Evolutionary conservation across 2,329 filamentous ascomycete genomes (phyloP), one percentile per base, ranked within the genome.

Genomic region (Penicillium sp.): DNA sequence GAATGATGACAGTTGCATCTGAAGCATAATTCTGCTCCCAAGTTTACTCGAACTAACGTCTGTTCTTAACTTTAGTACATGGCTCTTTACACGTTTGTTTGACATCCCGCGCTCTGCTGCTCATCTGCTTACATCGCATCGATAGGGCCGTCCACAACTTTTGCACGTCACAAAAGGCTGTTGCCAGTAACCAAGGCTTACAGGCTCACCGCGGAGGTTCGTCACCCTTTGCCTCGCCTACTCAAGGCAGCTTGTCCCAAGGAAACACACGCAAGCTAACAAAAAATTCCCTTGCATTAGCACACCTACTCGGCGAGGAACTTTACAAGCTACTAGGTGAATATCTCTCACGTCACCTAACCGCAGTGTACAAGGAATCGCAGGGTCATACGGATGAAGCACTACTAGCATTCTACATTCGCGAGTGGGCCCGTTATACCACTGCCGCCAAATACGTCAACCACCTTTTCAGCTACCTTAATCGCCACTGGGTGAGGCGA

Each of bases 401-500:
- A 1, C 79, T 98, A 8, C 80, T 98, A 25, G 80, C 81, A 18
- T 97, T 92, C 72, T 98, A 98, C 70, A 98, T 97, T 70, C 84
- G 87, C 66, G 91, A 98, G 78, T 98, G 93, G 93, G 84, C 87
- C 59, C 83, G 93, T 53, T 98, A 96, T 74, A 98, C 93, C 1
- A 89, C 88, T 12, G 92, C 93, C 1, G 93, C 91, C 52, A 95
- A 95, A 72, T 98, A 95, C 74, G 93, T 96, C 69, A 95, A 98
- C 72, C 92, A 98, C 68, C 77, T 98, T 6, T 98, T 98, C 77
- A 80, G 87, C 46, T 98, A 98, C 67, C 82, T 98, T 24, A 98
- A 98, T 67, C 83, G 93, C 27, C 93, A 98, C 73, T 98, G 95
- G 93, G 93, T 98, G 1, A 98, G 96, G 79, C 81, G 93, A 27